Conservation (phyloP, 129 eudicot genomes). For the Daucus carota region DNA sequence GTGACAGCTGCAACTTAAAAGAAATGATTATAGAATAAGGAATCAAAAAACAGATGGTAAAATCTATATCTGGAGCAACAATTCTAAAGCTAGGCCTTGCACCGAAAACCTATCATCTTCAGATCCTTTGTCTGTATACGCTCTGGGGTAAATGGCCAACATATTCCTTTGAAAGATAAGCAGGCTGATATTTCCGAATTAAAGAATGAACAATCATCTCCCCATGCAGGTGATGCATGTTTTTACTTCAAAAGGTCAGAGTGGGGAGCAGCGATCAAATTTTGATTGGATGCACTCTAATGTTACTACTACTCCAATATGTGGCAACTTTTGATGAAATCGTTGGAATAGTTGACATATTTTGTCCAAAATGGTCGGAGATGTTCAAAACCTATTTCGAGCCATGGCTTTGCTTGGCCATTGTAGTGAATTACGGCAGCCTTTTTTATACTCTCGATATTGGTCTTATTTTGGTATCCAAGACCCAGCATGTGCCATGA, state of each 20-base stretch:
- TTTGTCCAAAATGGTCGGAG: conserved; percentile 95
- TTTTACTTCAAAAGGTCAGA: conserved; percentile 24
- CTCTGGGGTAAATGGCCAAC: conserved; percentile 20
- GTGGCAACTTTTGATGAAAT: conserved; percentile 77
- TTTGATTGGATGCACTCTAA: conserved; percentile 10
- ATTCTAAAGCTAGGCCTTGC: not conserved
- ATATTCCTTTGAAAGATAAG: conserved; percentile 27
- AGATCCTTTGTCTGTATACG: not conserved
- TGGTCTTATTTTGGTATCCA: conserved; percentile 88
- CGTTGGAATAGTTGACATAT: conserved; percentile 85
- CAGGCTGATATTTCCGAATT: conserved; percentile 28
- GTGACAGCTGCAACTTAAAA: not conserved
- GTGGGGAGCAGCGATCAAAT: conserved; percentile 18
- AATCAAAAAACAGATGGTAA: conserved; percentile 7
- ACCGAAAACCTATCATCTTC: not conserved
- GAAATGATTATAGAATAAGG: not conserved
- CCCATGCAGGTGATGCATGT: conserved; percentile 30
- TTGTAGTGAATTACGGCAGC: conserved; percentile 98
- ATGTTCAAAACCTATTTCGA: conserved; percentile 91
- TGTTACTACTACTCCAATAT: conserved; percentile 59
- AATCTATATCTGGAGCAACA: not conserved
- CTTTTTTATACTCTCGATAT: conserved; percentile 59
- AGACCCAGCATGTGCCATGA: conserved; percentile 98
- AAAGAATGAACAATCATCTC: conserved; percentile 29
- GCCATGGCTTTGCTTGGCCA: conserved; percentile 98